phyloP scores from a whole-genome alignment of 1,139 yeast genomes.

The Pichia norvegensis region DNA sequence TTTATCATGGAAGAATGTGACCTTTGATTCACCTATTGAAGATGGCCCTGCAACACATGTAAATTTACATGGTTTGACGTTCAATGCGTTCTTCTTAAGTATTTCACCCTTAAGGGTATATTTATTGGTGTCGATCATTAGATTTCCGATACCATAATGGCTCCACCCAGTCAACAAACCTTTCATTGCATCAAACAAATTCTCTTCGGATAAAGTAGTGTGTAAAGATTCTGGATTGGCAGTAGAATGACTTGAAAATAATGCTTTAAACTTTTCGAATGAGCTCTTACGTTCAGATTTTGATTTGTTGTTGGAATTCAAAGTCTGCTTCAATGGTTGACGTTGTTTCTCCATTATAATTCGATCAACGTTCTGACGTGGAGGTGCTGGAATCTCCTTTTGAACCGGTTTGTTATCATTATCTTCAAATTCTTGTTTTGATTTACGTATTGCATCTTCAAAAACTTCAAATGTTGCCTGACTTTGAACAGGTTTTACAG shows the following conservation, averaged over 20 bases:
- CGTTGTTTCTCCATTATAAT: constrained; percentile 17
- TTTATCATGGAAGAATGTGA: constrained; percentile 48
- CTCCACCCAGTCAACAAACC: constrained; percentile 63
- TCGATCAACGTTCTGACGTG: not conserved
- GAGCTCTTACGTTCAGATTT: constrained; percentile 20
- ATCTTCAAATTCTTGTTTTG: constrained; percentile 15
- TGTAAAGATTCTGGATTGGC: constrained; percentile 22
- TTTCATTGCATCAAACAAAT: constrained; percentile 56
- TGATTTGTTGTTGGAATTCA: not conserved
- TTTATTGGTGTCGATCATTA: constrained; percentile 39
- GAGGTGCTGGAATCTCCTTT: not conserved
- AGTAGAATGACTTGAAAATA: constrained; percentile 29
- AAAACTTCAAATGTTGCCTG: constrained; percentile 21
- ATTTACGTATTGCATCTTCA: constrained; percentile 15
- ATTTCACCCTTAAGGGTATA: constrained; percentile 51
- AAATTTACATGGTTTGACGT: constrained; percentile 58
- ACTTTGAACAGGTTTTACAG: constrained; percentile 15
- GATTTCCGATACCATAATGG: constrained; percentile 57
- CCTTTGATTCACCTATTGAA: constrained; percentile 36
- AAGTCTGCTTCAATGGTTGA: constrained; percentile 20
- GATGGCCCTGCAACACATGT: constrained; percentile 42
- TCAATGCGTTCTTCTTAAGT: constrained; percentile 52
- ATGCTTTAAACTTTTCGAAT: constrained; percentile 23
- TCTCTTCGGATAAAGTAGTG: constrained; percentile 44
- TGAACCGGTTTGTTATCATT: not conserved